Evolutionary conservation across 1,284 basidiomycete species (phyloP).

Genomic region (Mrakiaceae sp.): DNA sequence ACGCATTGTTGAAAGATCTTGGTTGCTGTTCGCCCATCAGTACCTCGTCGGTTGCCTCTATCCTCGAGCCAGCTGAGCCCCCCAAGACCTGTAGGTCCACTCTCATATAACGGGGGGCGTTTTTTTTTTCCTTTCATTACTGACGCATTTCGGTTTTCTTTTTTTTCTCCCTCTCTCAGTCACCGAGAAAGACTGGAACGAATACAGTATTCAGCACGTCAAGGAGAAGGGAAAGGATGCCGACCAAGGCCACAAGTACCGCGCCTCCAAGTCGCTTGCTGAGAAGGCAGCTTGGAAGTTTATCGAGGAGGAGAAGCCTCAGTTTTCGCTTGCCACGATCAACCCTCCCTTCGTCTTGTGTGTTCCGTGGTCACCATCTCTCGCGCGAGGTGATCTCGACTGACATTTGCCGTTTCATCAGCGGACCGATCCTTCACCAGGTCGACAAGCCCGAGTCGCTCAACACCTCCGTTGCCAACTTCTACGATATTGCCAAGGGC

Average conservation of each 20-base stretch:
- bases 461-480: slow-evolving; percentile 42
- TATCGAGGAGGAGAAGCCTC: slow-evolving; percentile 42
- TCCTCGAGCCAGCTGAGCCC: slow-evolving; percentile 10
- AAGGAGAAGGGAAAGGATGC: slow-evolving; percentile 45
- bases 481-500: slow-evolving; percentile 31
- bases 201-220: slow-evolving; percentile 43
- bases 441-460: slow-evolving; percentile 39
- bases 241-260: slow-evolving; percentile 40
- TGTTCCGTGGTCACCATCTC: background rate
- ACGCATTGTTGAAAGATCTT: no score
- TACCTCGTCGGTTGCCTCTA: slow-evolving; percentile 16
- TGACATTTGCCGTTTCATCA: slow-evolving; percentile 19
- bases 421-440: slow-evolving; percentile 44
- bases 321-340: slow-evolving; percentile 39
- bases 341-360: slow-evolving; percentile 34
- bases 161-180: background rate
- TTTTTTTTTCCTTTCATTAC: no score
- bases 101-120: no score
- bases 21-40: slow-evolving; percentile 21
- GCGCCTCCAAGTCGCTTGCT: slow-evolving; percentile 51
- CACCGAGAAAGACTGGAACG: slow-evolving; percentile 54
- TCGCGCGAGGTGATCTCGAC: background rate
- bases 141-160: background rate
- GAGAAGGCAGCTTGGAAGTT: slow-evolving; percentile 47
- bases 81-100: slow-evolving; percentile 3